Percentiles rank a stretch among this genome's conserved stretches.
phyloP scores from a whole-genome alignment of 2,329 filamentous ascomycete species.

The Colletotrichum echinochloae region DNA sequence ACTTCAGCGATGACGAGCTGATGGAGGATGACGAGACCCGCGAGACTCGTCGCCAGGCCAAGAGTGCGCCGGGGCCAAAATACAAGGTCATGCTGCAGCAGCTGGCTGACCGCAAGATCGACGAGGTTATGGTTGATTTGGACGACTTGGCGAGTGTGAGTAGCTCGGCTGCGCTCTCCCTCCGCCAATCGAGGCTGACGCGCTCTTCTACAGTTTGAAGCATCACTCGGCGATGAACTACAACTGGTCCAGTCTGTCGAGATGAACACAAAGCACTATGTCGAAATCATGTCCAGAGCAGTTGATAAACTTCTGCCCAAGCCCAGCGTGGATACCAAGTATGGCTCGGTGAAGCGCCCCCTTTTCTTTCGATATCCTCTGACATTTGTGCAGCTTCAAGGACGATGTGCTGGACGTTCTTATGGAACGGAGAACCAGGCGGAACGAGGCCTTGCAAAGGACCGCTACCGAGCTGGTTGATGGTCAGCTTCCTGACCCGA shows the following conservation, averaged over 20 bases:
- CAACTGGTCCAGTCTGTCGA: slow-evolving; percentile 87
- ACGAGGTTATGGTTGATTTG: slow-evolving; percentile 87
- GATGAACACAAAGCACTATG: slow-evolving; percentile 93
- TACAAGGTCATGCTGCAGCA: slow-evolving; percentile 91
- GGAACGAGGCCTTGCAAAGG: slow-evolving; percentile 81
- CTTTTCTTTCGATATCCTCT: not conserved
- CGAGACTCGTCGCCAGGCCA: slow-evolving; percentile 57
- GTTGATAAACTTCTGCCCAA: slow-evolving; percentile 88
- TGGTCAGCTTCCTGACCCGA: slow-evolving; percentile 63
- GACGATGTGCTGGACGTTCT: slow-evolving; percentile 97
- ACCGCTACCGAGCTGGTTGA: slow-evolving; percentile 63
- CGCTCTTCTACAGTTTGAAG: slow-evolving; percentile 73
- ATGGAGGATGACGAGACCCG: slow-evolving; percentile 83
- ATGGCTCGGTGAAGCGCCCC: slow-evolving; percentile 52
- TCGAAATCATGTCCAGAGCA: slow-evolving; percentile 89
- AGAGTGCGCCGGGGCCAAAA: slow-evolving; percentile 77
- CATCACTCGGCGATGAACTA: slow-evolving; percentile 73
- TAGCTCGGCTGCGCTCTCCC: slow-evolving; percentile 71
- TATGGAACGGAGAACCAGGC: slow-evolving; percentile 88
- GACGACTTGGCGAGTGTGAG: slow-evolving; percentile 84
- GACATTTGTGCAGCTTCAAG: slow-evolving; percentile 75
- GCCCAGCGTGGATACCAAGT: slow-evolving; percentile 82
- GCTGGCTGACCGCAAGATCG: slow-evolving; percentile 81
- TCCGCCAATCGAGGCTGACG: slow-evolving; percentile 51
- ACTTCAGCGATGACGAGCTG: slow-evolving; percentile 89